Percentiles rank a stretch among this genome's conserved stretches.
These are phyloP conservation scores for Sedum album DNA, from an alignment of 164 flowering plant genomes.

Conservation along the genomic window DNA sequence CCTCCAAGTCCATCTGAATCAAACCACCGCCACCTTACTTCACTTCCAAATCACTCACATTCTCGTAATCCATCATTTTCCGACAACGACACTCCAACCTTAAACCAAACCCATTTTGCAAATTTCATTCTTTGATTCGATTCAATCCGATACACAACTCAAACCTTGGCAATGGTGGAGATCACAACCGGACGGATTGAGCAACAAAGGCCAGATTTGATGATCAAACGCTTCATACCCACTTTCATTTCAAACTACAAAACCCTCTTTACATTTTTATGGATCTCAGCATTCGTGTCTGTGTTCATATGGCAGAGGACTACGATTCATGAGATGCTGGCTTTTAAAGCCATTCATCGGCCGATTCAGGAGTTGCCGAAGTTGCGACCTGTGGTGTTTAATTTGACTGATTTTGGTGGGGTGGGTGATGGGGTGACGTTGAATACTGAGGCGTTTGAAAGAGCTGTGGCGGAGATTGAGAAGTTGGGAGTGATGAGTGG, in stretches of 20 bases:
- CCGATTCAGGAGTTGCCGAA: slow-evolving; percentile 27
- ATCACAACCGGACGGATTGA: background rate
- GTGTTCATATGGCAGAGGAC: slow-evolving; percentile 62
- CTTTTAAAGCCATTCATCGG: slow-evolving; percentile 11
- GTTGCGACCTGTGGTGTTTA: slow-evolving; percentile 53
- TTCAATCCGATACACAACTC: background rate
- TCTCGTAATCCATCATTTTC: background rate
- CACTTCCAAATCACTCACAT: background rate
- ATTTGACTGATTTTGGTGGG: slow-evolving; percentile 82
- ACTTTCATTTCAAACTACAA: slow-evolving; percentile 40
- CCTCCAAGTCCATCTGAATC: background rate
- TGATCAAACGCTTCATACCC: slow-evolving; percentile 26
- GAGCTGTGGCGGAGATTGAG: slow-evolving; percentile 52
- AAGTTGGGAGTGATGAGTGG: slow-evolving; percentile 70
- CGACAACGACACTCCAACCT: background rate
- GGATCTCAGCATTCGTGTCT: slow-evolving; percentile 52
- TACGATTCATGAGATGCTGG: slow-evolving; percentile 27
- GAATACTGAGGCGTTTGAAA: slow-evolving; percentile 80
- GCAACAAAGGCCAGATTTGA: background rate
- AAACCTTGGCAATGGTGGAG: slow-evolving; percentile 4
- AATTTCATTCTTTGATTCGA: background rate
- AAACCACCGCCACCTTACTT: background rate
- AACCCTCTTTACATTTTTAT: slow-evolving; percentile 44
- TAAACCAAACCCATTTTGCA: background rate
- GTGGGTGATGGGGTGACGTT: slow-evolving; percentile 78